phyloP scores from a whole-genome alignment of 2,329 filamentous ascomycete species.

The Emydomyces testavorans region DNA sequence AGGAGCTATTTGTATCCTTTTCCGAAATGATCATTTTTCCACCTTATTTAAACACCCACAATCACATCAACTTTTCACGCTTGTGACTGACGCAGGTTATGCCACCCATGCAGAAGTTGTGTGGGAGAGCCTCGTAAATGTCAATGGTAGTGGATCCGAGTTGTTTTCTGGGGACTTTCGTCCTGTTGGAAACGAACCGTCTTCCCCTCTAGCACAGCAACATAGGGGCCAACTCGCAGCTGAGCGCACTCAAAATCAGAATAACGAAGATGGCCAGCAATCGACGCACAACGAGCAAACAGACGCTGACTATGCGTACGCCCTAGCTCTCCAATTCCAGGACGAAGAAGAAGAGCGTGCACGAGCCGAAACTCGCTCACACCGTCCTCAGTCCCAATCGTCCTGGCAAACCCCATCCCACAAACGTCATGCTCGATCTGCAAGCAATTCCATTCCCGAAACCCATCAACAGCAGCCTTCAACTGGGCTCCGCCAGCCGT shows the following conservation, averaged over 20 bases:
- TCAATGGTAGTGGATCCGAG: conserved; percentile 69
- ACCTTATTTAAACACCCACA: conserved; percentile 82
- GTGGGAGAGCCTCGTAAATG: conserved; percentile 86
- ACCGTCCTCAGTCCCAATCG: conserved; percentile 6
- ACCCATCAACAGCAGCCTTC: conserved; percentile 11
- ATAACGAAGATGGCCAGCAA: conserved; percentile 28
- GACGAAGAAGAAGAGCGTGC: conserved; percentile 83
- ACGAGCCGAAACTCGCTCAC: conserved; percentile 10
- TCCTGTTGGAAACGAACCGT: conserved; percentile 54
- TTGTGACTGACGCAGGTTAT: conserved; percentile 91
- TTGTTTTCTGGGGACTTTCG: conserved; percentile 87
- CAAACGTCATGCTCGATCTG: background rate
- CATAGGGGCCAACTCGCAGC: conserved; percentile 8
- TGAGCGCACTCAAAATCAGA: background rate
- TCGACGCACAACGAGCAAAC: conserved; percentile 53
- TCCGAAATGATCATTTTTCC: conserved; percentile 94
- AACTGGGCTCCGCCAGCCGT: conserved; percentile 17
- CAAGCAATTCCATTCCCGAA: background rate
- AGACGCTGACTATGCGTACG: conserved; percentile 64
- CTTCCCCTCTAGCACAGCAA: conserved; percentile 11
- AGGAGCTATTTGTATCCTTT: conserved; percentile 78
- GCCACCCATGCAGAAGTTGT: conserved; percentile 79
- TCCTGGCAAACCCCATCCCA: background rate
- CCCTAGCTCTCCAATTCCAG: conserved; percentile 80
- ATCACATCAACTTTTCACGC: conserved; percentile 60